Conservation (phyloP, 306 rosid genomes). For the Heteromeles arbutifolia region DNA sequence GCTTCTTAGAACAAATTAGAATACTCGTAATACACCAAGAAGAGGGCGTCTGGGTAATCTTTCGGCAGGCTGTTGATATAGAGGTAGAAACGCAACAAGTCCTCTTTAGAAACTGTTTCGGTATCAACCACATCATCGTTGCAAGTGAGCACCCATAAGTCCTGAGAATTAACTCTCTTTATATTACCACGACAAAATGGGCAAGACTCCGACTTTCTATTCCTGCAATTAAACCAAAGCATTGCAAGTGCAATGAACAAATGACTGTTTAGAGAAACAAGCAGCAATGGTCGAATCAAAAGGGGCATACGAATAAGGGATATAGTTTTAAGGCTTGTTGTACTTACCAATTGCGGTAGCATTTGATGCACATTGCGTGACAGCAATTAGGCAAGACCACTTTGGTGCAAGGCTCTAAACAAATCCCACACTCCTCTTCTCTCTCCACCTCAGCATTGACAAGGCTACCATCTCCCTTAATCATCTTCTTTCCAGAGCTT, state of each 20-base stretch:
- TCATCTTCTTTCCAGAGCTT: slow-evolving; percentile 35
- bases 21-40: slow-evolving; percentile 80
- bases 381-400: slow-evolving; percentile 95
- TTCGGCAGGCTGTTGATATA: slow-evolving; percentile 83
- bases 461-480: slow-evolving; percentile 33
- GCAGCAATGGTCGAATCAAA: neutral
- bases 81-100: slow-evolving; percentile 72
- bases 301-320: neutral
- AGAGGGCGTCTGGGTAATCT: slow-evolving; percentile 86
- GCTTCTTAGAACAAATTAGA: slow-evolving; percentile 42
- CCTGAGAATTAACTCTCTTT: slow-evolving; percentile 91
- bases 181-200: slow-evolving; percentile 93
- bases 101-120: slow-evolving; percentile 78
- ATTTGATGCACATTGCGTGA: slow-evolving; percentile 93
- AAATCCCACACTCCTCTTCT: slow-evolving; percentile 96
- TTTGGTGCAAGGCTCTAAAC: slow-evolving; percentile 92
- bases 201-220: slow-evolving; percentile 72
- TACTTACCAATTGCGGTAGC: slow-evolving; percentile 91
- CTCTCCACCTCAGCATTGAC: slow-evolving; percentile 55
- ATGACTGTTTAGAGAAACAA: neutral
- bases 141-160: slow-evolving; percentile 91
- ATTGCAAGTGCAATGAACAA: neutral
- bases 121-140: slow-evolving; percentile 82
- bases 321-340: neutral
- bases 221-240: slow-evolving; percentile 43